Evolutionary conservation across 2,329 filamentous ascomycete species (phyloP), one percentile per base, ranked within the genome.

Genomic region (Akanthomyces muscarius): DNA sequence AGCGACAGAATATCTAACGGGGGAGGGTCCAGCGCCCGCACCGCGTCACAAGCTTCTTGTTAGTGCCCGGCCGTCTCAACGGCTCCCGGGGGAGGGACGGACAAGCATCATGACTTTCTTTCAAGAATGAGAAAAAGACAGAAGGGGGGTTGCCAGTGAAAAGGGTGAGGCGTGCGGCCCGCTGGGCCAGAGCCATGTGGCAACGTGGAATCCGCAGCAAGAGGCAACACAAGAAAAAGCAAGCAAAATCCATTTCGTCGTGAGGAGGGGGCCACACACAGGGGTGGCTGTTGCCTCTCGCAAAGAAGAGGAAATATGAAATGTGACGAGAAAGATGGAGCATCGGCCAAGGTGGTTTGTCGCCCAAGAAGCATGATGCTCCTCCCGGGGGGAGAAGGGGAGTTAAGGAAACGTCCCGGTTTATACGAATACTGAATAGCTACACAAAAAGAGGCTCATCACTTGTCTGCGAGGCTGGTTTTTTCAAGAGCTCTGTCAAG

Each of bases 311-410:
- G 6, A 25, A 53, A 53, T 53, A 13, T 47, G 59, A 61, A 61
- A 48, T 48, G 30, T 54, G 59, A 61, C 30, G 41, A 61, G 59
- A 61, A 61, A 61, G 59, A 61, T 61, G 59, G 59, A 44, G 59
- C 25, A 52, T 36, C 7, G 41, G 47, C 23, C n/a, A 30, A 25
- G 23, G 28, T 25, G 21, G 13, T n/a, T 14, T 23, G 14, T 30
- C 28, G 23, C 53, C 41, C 14, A 47, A 14, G n/a, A 23, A 36
- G 7, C 16, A 42, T 7, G 41, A 14, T 18, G n/a, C 23, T 44
- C 21, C 44, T 44, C 11, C 25, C 4, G n/a, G 21, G 23, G 21
- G 45, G 3, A 8, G 21, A 14, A 48, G 33, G 33, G 33, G 10
- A 11, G 5, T 7, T 36, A 7, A 8, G 33, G 33, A 36, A 36